Percentiles rank a stretch among this genome's conserved stretches.
These are phyloP conservation scores for Ceratocystis diversiconidia DNA, from an alignment of 2,329 filamentous ascomycete species.

Conservation along the genomic window DNA sequence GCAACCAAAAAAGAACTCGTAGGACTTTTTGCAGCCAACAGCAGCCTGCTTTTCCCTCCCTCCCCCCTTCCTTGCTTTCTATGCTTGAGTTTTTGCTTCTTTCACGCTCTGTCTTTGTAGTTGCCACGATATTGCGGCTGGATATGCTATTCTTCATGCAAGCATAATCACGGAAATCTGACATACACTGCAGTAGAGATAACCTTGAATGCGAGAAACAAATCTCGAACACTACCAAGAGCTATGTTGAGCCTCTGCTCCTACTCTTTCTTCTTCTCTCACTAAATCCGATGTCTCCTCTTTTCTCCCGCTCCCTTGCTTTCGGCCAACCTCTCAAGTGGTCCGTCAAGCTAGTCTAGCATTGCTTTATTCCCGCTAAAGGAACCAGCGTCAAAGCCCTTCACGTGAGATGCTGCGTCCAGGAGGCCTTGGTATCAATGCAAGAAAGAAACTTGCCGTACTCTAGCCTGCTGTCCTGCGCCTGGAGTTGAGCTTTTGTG, in stretches of 20 bases:
- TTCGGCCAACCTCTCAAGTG: conserved; percentile 1
- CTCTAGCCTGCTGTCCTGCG: too few relatives aligned
- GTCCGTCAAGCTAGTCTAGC: neutral
- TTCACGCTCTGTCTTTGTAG: neutral
- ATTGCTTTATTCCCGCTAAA: neutral
- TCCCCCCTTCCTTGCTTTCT: neutral
- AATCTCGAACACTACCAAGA: too few relatives aligned
- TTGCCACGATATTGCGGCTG: neutral
- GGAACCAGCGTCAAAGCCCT: neutral
- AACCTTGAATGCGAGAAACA: too few relatives aligned
- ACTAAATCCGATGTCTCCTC: neutral
- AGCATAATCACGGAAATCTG: too few relatives aligned
- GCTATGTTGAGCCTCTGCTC: neutral
- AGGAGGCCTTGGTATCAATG: neutral
- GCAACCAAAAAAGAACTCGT: neutral
- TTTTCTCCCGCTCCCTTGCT: neutral
- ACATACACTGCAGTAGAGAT: too few relatives aligned
- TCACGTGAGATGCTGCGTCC: neutral
- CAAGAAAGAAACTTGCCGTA: too few relatives aligned
- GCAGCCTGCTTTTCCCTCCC: neutral
- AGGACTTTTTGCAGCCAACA: neutral
- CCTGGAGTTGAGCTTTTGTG: too few relatives aligned
- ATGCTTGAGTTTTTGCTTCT: neutral
- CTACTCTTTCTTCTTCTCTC: neutral
- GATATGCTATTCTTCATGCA: too few relatives aligned